Percentiles rank a stretch among this genome's conserved stretches.
Evolutionary conservation across 208 protist genomes (phyloP).

Genomic region (Blastocrithidia nonstop): DNA sequence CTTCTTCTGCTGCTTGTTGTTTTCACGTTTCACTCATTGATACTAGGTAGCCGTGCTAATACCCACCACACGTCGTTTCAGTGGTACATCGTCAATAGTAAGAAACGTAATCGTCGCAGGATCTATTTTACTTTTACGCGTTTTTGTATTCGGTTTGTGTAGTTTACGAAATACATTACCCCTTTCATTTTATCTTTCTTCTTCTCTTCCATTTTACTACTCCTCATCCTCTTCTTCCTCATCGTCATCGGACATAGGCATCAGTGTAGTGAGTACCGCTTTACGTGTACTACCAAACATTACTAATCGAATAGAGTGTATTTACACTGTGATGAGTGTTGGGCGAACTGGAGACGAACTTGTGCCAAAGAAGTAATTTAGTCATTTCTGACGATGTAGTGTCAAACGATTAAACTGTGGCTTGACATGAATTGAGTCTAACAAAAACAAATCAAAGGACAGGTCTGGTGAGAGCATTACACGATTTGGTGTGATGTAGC

Average conservation of each 20-base stretch:
- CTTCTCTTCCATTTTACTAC: neutral
- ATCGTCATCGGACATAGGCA: constrained; percentile 46
- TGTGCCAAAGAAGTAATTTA: constrained; percentile 56
- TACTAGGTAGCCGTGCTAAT: neutral
- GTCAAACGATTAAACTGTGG: neutral
- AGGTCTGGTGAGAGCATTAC: constrained; percentile 10
- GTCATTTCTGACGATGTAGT: constrained; percentile 22
- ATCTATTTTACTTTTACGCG: neutral
- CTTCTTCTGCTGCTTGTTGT: constrained; percentile 1
- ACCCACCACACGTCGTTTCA: neutral
- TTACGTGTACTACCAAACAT: constrained; percentile 18
- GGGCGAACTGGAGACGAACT: constrained; percentile 22
- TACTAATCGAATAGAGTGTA: constrained; percentile 19
- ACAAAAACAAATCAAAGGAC: constrained; percentile 40
- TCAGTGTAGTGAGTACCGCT: constrained; percentile 26
- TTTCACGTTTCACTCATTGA: neutral
- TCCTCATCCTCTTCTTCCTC: constrained; percentile 19
- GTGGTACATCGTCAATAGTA: neutral
- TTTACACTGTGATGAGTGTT: constrained; percentile 16
- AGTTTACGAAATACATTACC: neutral
- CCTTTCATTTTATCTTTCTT: neutral
- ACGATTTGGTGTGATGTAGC: constrained; percentile 10
- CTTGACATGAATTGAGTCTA: constrained; percentile 7
- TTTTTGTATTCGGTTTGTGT: neutral
- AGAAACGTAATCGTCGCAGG: neutral